phyloP scores from a whole-genome alignment of 2,329 filamentous ascomycete species.

The Ophiosphaerella herpotricha region DNA sequence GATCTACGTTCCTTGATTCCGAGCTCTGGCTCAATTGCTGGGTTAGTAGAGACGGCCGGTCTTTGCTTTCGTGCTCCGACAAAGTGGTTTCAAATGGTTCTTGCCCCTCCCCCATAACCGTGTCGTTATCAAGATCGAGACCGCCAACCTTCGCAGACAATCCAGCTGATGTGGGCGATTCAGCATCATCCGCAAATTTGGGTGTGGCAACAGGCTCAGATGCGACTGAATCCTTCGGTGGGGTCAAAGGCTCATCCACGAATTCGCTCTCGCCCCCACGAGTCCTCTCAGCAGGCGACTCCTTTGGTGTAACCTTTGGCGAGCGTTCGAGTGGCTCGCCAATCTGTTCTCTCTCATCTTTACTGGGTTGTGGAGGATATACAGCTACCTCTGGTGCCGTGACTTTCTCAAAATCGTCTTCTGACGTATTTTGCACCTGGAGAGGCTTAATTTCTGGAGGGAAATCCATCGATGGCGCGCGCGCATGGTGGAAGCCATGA shows the following conservation, averaged over 20 bases:
- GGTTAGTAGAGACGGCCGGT: constrained; percentile 48
- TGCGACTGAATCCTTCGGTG: constrained; percentile 43
- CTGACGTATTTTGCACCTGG: constrained; percentile 79
- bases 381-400: constrained; percentile 69
- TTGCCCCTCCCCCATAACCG: constrained; percentile 50
- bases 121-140: constrained; percentile 65
- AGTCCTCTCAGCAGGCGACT: constrained; percentile 25
- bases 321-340: constrained; percentile 44
- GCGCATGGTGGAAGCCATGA: constrained; percentile 57
- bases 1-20: constrained; percentile 30
- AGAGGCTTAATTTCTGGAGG: constrained; percentile 71
- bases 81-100: constrained; percentile 23
- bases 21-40: constrained; percentile 46
- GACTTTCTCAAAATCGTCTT: constrained; percentile 95
- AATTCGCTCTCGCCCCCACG: constrained; percentile 66
- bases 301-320: constrained; percentile 51
- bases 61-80: constrained; percentile 33
- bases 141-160: constrained; percentile 59
- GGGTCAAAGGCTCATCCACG: constrained; percentile 76
- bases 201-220: constrained; percentile 21
- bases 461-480: constrained; percentile 55
- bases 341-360: constrained; percentile 58
- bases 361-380: constrained; percentile 59
- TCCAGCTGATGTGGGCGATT: constrained; percentile 57
- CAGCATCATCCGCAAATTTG: constrained; percentile 38